A percentile compares a stretch with the other conserved stretches of the same genome.
These are phyloP conservation scores for Ottelia alismoides DNA, from an alignment of 106 monocot species.

Conservation along the genomic window DNA sequence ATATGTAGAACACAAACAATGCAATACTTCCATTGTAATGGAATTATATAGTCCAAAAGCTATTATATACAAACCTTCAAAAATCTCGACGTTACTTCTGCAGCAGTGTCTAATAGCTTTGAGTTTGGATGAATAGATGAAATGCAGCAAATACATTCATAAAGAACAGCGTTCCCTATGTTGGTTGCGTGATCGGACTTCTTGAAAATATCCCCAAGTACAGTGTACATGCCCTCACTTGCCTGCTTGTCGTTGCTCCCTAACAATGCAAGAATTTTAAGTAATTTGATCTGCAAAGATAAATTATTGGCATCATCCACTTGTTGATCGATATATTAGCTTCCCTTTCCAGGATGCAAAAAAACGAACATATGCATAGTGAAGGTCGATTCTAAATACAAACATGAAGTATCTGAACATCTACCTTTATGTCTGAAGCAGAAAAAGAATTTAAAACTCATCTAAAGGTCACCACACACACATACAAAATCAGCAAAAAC, in stretches of 20 bases:
- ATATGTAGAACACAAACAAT: neutral
- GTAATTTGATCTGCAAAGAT: conserved; percentile 71
- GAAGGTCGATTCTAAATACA: too few relatives aligned
- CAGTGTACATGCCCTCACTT: conserved; percentile 79
- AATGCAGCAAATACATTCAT: conserved; percentile 94
- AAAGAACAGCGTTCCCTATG: conserved; percentile 93
- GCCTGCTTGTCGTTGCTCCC: conserved; percentile 88
- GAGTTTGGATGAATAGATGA: conserved; percentile 86
- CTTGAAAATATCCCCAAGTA: conserved; percentile 79
- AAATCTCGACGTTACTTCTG: conserved; percentile 89
- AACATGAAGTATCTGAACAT: too few relatives aligned
- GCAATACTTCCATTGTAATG: neutral
- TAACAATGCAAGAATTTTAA: conserved; percentile 87
- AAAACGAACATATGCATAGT: too few relatives aligned
- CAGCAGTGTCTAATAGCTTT: conserved; percentile 71
- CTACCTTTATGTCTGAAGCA: too few relatives aligned
- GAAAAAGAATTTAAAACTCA: too few relatives aligned
- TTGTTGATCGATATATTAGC: too few relatives aligned
- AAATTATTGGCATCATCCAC: neutral
- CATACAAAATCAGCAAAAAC: too few relatives aligned
- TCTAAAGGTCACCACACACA: too few relatives aligned
- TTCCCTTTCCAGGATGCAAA: too few relatives aligned
- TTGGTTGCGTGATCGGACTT: conserved; percentile 82
- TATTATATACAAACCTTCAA: conserved; percentile 48
- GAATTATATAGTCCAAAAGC: neutral